Evolutionary conservation across 129 eudicot genomes (phyloP).

Genomic region (Escallonia rubra): DNA sequence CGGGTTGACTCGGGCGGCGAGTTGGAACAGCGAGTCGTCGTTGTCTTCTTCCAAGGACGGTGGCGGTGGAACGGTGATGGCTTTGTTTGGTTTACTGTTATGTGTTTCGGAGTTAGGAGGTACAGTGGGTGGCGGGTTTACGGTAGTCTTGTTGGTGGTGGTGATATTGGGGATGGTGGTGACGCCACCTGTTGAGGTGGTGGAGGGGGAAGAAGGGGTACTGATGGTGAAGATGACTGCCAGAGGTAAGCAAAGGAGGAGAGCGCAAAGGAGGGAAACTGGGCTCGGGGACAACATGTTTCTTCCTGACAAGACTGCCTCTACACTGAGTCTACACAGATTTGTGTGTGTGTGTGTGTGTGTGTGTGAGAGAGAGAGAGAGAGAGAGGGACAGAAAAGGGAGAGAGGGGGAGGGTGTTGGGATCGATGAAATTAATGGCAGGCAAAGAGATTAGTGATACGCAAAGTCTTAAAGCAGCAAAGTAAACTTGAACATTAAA

Average conservation of each 20-base stretch:
- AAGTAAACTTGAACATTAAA: no score
- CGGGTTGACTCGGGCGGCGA: constrained; percentile 49
- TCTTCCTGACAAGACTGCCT: neutral
- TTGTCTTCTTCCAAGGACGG: neutral
- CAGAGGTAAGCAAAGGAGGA: constrained; percentile 76
- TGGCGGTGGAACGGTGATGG: constrained; percentile 12
- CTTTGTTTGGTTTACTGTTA: neutral
- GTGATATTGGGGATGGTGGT: constrained; percentile 10
- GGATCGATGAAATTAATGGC: no score
- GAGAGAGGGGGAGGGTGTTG: no score
- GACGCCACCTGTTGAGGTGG: neutral
- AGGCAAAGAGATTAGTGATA: no score
- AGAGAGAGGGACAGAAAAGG: no score
- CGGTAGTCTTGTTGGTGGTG: neutral
- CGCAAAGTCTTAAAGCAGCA: no score
- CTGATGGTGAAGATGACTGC: constrained; percentile 71
- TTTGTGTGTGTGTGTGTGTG: no score
- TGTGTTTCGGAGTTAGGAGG: neutral
- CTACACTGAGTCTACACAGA: no score
- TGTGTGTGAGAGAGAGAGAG: no score
- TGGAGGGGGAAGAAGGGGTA: constrained; percentile 37
- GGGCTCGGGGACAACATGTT: constrained; percentile 56
- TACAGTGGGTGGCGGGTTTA: neutral
- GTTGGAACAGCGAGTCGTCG: constrained; percentile 23
- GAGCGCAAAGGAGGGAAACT: constrained; percentile 74